phyloP scores from a whole-genome alignment of 2,329 filamentous ascomycete genomes.

The Calycina herbarum region DNA sequence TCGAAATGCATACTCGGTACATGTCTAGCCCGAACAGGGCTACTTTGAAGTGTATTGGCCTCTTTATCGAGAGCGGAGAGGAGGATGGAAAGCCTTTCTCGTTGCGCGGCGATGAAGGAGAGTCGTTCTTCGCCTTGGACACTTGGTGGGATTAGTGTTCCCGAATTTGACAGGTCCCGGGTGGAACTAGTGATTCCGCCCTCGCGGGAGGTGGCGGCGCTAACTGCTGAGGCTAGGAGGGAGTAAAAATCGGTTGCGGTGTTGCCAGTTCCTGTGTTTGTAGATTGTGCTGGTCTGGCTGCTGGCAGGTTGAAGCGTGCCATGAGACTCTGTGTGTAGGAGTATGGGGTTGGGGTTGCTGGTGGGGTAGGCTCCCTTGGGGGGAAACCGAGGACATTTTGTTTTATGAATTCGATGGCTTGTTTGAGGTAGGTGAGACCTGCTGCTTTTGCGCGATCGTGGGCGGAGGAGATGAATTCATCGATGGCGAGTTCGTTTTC shows the following conservation, averaged over 20 bases:
- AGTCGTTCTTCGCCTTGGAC: conserved; percentile 69
- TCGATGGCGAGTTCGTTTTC: conserved; percentile 89
- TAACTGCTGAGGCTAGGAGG: conserved; percentile 72
- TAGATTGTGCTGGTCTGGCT: conserved; percentile 50
- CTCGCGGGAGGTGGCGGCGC: conserved; percentile 43
- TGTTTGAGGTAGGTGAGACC: conserved; percentile 75
- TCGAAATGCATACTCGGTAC: conserved; percentile 32
- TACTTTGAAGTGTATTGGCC: conserved; percentile 58
- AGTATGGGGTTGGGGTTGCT: conserved; percentile 45
- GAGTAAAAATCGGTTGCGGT: conserved; percentile 70
- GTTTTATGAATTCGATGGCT: conserved; percentile 69
- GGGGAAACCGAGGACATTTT: conserved; percentile 76
- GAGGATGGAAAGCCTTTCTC: conserved; percentile 72
- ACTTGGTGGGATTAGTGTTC: conserved; percentile 68
- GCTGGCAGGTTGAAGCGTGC: conserved; percentile 82
- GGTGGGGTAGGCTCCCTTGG: conserved; percentile 50
- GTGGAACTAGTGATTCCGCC: conserved; percentile 31
- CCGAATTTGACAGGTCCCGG: conserved; percentile 53
- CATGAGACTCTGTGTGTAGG: conserved; percentile 79
- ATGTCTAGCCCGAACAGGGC: conserved; percentile 18
- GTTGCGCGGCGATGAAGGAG: conserved; percentile 74
- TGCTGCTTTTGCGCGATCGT: conserved; percentile 74
- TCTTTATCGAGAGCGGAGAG: conserved; percentile 79
- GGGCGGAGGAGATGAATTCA: conserved; percentile 77
- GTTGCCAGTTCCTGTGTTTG: conserved; percentile 42